Evolutionary conservation across 1,284 basidiomycete species (phyloP), one percentile per base, ranked within the genome.

Genomic region (Wolfiporia cocos): DNA sequence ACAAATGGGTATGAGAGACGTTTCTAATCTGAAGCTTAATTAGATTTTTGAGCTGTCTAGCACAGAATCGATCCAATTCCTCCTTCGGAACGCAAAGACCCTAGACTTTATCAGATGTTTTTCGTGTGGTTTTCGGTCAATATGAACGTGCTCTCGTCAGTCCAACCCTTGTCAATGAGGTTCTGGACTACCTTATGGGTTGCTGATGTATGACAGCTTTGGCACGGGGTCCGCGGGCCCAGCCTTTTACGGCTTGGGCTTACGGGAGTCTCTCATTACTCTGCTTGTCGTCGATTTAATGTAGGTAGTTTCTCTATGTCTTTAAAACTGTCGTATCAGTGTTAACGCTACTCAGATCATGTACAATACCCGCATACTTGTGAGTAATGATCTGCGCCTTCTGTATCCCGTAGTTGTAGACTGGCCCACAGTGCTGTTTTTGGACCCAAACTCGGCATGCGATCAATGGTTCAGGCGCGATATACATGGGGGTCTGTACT

Each of bases 401-500:
- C 22, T 28, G 17, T 6, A 23, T 4, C 10, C 20, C 4, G 5
- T 24, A 17, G 7, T 6, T 12, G 4, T 9, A 29, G 15, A 11
- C 15, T n/a, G 28, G 17, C 39, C 14, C 4, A 2, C 41, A 77
- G 74, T 44, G 73, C 74, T 1, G 73, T 76, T 1, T 81, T 78
- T 49, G 81, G 81, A 2, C 77, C 78, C 9, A 75, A 76, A 49
- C 64, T 78, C 0, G 81, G 81, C 3, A 73, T 74, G 54, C 68
- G 81, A 19, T 75, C 78, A 19, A 83, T 85, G 81, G 71, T 80
- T 2, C 72, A 78, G 42, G 69, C 77, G 2, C 67, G 81, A 11
- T 82, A 73, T 50, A 74, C 72, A 0, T 76, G 75, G 65, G 74
- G 71, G 63, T 71, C 44, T 2, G 53, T 44, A 12, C 12, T 11